These are phyloP conservation scores for Cryptococcus amylolentus DNA, from an alignment of 1,284 basidiomycete species.

Conservation along the genomic window DNA sequence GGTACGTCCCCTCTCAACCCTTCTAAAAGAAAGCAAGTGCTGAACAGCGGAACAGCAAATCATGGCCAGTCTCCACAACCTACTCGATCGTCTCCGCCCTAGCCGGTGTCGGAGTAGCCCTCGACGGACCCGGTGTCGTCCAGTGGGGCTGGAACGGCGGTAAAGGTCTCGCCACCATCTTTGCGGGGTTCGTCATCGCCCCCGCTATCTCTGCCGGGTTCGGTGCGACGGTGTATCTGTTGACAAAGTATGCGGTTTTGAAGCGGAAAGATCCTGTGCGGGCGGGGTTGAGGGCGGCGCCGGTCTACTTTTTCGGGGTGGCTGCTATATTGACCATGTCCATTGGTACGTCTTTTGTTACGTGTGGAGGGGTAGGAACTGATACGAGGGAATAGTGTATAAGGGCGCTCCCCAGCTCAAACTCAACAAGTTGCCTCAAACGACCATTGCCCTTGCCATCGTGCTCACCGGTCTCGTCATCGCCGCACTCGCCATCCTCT, in stretches of 20 bases:
- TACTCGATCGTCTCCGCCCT: conserved; percentile 53
- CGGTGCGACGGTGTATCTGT: conserved; percentile 49
- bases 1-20: too few species aligned
- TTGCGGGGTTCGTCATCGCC: conserved; percentile 49
- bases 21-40: too few species aligned
- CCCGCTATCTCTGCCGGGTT: conserved; percentile 51
- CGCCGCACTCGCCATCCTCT: conserved; percentile 48
- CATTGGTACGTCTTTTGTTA: conserved; percentile 25
- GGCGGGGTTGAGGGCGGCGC: conserved; percentile 44
- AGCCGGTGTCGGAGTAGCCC: conserved; percentile 53
- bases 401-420: conserved; percentile 49
- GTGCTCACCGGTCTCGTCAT: conserved; percentile 50
- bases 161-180: conserved; percentile 52
- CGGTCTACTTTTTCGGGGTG: conserved; percentile 52
- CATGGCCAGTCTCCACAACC: conserved; percentile 52
- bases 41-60: conserved; percentile 10
- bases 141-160: conserved; percentile 55
- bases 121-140: conserved; percentile 47
- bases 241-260: conserved; percentile 51
- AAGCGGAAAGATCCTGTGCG: conserved; percentile 45
- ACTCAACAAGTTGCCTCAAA: conserved; percentile 41
- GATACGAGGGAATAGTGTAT: conserved; percentile 33
- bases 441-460: conserved; percentile 50
- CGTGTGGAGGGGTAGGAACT: not conserved
- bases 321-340: conserved; percentile 45